Percentiles rank a stretch among this genome's conserved stretches.
phyloP scores from a whole-genome alignment of 1,284 basidiomycete genomes.

The Ustilago shanxiensis region DNA sequence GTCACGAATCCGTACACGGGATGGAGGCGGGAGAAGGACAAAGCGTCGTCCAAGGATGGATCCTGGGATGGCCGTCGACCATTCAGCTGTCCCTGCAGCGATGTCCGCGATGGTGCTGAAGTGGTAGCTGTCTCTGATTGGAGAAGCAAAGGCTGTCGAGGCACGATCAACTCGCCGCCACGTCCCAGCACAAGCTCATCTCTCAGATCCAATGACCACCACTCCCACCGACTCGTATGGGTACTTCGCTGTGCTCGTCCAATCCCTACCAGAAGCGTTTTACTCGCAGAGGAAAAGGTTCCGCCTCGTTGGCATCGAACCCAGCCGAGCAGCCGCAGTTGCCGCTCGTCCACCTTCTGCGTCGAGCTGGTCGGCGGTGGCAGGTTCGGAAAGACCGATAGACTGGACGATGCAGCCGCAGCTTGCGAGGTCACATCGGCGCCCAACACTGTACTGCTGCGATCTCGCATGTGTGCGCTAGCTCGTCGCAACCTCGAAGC shows the following conservation, averaged over 20 bases:
- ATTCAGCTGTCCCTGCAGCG: conserved; percentile 9
- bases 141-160: conserved; percentile 31
- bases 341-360: conserved; percentile 35
- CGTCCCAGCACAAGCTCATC: conserved; percentile 43
- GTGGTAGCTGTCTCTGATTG: neutral
- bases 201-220: conserved; percentile 45
- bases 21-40: conserved; percentile 45
- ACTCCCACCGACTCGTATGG: conserved; percentile 40
- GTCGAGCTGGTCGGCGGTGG: conserved; percentile 29
- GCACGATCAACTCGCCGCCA: conserved; percentile 42
- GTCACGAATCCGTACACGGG: conserved; percentile 23
- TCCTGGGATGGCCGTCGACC: conserved; percentile 18
- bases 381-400: conserved; percentile 26
- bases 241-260: conserved; percentile 27
- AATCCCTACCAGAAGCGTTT: conserved; percentile 21
- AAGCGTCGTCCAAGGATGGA: conserved; percentile 17
- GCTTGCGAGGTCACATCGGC: conserved; percentile 15
- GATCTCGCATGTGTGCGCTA: conserved; percentile 42
- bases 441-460: conserved; percentile 17
- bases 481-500: conserved; percentile 36
- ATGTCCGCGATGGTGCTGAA: conserved; percentile 8
- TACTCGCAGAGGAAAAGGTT: conserved; percentile 14
- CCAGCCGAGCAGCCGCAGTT: conserved; percentile 48
- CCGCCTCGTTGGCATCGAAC: conserved; percentile 43
- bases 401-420: conserved; percentile 27